These are phyloP conservation scores for Candida nanaspora DNA, from an alignment of 805 yeast species.

Conservation along the genomic window DNA sequence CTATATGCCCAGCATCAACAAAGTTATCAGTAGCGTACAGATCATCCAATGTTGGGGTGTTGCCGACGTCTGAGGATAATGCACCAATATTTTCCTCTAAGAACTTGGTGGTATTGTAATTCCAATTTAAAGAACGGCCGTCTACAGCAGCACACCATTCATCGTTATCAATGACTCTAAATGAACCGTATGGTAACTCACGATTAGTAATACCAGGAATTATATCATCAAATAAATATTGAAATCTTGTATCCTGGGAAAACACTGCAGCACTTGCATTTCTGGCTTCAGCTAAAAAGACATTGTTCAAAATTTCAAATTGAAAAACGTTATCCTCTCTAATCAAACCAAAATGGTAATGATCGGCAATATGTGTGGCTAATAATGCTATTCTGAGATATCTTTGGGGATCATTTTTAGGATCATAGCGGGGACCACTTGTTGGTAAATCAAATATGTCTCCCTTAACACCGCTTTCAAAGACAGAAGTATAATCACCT, in stretches of 20 bases:
- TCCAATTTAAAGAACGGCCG: constrained; percentile 22
- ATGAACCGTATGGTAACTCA: background rate
- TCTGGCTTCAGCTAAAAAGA: constrained; percentile 7
- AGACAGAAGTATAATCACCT: constrained; percentile 40
- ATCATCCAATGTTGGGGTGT: background rate
- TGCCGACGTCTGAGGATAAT: background rate
- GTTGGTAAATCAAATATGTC: constrained; percentile 59
- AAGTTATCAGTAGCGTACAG: background rate
- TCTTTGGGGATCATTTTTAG: constrained; percentile 42
- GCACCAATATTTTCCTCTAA: constrained; percentile 23
- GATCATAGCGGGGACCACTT: constrained; percentile 47
- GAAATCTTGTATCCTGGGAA: constrained; percentile 18
- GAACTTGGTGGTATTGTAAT: constrained; percentile 22
- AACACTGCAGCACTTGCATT: constrained; percentile 17
- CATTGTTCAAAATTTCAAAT: constrained; percentile 15
- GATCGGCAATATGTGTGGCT: constrained; percentile 44
- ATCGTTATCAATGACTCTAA: background rate
- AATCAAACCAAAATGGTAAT: constrained; percentile 48
- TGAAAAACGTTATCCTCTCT: constrained; percentile 39
- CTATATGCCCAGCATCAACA: constrained; percentile 3
- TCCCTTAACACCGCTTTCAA: constrained; percentile 50
- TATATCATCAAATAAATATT: constrained; percentile 12
- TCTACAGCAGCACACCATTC: constrained; percentile 13
- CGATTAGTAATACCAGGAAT: constrained; percentile 6
- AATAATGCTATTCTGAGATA: constrained; percentile 43